Evolutionary conservation across 768 basidiomycete genomes (phyloP).

Genomic region (Tephrocybe sp.): DNA sequence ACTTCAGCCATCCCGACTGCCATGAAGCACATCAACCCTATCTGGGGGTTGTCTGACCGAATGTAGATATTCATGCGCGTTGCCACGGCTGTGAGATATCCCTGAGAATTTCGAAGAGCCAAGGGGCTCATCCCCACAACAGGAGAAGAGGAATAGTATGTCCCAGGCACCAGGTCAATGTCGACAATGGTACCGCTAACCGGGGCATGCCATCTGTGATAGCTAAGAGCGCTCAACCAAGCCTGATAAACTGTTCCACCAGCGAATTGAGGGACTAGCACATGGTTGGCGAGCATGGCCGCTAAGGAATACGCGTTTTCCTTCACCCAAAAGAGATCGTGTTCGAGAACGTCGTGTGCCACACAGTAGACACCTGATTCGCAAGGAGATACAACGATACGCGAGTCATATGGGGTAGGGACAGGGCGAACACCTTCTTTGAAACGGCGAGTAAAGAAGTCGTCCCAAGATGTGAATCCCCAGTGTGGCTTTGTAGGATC

Average conservation of each 20-base stretch:
- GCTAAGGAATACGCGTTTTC: constrained; percentile 48
- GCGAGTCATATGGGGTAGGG: constrained; percentile 16
- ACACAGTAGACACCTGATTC: constrained; percentile 43
- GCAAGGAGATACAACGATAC: constrained; percentile 42
- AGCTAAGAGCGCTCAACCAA: constrained; percentile 44
- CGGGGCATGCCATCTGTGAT: constrained; percentile 56
- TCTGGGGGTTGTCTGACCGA: constrained; percentile 41
- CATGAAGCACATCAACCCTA: constrained; percentile 58
- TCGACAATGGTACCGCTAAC: constrained; percentile 36
- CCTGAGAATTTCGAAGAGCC: constrained; percentile 24
- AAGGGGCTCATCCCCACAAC: constrained; percentile 13
- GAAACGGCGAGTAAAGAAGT: constrained; percentile 44
- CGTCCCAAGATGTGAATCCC: constrained; percentile 26
- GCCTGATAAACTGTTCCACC: constrained; percentile 48
- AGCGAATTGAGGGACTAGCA: constrained; percentile 25
- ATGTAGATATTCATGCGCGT: constrained; percentile 55
- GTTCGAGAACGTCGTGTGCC: constrained; percentile 28
- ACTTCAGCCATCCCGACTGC: constrained; percentile 62
- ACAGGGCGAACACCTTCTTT: constrained; percentile 34
- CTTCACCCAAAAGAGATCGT: constrained; percentile 52
- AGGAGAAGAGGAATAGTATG: constrained; percentile 42
- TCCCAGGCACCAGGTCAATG: constrained; percentile 44
- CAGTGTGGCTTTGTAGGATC: constrained; percentile 1
- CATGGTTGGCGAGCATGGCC: constrained; percentile 43
- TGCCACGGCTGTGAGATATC: constrained; percentile 42